phyloP scores from a whole-genome alignment of 768 basidiomycete species.

The Lactifluus volemus region DNA sequence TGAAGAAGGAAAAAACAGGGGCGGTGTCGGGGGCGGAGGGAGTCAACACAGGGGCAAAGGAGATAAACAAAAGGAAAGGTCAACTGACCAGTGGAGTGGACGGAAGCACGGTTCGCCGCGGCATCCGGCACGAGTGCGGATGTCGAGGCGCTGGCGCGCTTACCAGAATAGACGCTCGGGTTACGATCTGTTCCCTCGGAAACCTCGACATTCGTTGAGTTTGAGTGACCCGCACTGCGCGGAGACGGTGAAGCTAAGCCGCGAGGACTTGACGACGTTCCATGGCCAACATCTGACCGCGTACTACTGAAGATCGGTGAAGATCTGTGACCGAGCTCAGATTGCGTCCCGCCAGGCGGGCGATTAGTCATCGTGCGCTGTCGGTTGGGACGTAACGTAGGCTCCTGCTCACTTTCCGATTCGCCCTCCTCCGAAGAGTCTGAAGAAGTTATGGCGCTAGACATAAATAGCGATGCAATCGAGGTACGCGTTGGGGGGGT shows the following conservation, averaged over 20 bases:
- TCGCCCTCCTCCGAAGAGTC: constrained; percentile 27
- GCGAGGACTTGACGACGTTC: background rate
- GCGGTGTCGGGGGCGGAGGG: no score
- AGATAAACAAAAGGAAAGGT: background rate
- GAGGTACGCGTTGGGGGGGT: constrained; percentile 14
- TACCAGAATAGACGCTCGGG: constrained; percentile 25
- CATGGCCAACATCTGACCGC: constrained; percentile 15
- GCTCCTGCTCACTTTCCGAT: constrained; percentile 29
- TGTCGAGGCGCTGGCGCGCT: constrained; percentile 48
- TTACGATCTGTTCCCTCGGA: constrained; percentile 1
- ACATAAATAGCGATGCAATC: constrained; percentile 19
- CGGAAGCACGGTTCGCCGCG: constrained; percentile 43
- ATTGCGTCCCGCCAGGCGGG: constrained; percentile 9
- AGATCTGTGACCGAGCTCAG: constrained; percentile 25
- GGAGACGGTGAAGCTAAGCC: background rate
- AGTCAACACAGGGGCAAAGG: background rate
- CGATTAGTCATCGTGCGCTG: constrained; percentile 28
- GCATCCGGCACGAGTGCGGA: constrained; percentile 47
- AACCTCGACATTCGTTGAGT: background rate
- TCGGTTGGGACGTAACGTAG: constrained; percentile 28
- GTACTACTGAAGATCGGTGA: background rate
- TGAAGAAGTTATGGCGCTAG: constrained; percentile 28
- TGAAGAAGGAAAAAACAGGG: background rate
- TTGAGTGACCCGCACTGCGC: background rate
- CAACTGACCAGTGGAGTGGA: constrained; percentile 13